Evolutionary conservation across 2,329 filamentous ascomycete species (phyloP), one percentile per base, ranked within the genome.

Genomic region (Arthrobotrys iridis): DNA sequence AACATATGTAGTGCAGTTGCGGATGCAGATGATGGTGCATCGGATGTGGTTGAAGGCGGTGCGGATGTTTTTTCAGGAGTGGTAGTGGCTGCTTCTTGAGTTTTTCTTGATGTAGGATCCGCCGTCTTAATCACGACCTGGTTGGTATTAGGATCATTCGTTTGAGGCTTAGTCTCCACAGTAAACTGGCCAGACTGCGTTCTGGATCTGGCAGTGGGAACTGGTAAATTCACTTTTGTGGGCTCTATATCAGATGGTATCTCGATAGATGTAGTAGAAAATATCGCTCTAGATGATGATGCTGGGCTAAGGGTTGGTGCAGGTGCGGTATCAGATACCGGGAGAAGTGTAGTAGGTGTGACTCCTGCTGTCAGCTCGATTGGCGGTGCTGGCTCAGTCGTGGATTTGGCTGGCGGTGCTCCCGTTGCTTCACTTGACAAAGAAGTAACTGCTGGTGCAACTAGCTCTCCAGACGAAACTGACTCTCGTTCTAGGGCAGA

Each of bases 1-100:
- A 75, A 75, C 30, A 58, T 40, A 30, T 68, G 43, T n/a, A 68
- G 20, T n/a, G 40, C 28, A 37, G 48, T 63, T 13, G 55, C 57
- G 10, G 63, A 68, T 10, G 71, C 71, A 41, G 71, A 75, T 2
- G 71, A 75, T 26, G 63, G 57, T 20, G 62, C 37, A 40, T 75
- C 71, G 8, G 40, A 37, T 8, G 71, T 75, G 13, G 71, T 22
- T 11, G 57, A 35, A 10, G 71, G 71, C 4, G 63, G 71, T 24
- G 63, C 63, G 2, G 63, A 75, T 20, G 45, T 75, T 8, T 26
- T 35, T 22, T 46, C 37, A n/a, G 57, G 63, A 6, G 67, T 20
- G 18, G 58, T 57, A 0, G 59, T 73, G 15, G 28, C 50, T 11
- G 40, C 13, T 20, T 30, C 10, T 13, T 45, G 22, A 13, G 43